A percentile compares a stretch with the other conserved stretches of the same genome.
phyloP scores from a whole-genome alignment of 2,329 filamentous ascomycete genomes.

The Chaetomiaceae sp. region DNA sequence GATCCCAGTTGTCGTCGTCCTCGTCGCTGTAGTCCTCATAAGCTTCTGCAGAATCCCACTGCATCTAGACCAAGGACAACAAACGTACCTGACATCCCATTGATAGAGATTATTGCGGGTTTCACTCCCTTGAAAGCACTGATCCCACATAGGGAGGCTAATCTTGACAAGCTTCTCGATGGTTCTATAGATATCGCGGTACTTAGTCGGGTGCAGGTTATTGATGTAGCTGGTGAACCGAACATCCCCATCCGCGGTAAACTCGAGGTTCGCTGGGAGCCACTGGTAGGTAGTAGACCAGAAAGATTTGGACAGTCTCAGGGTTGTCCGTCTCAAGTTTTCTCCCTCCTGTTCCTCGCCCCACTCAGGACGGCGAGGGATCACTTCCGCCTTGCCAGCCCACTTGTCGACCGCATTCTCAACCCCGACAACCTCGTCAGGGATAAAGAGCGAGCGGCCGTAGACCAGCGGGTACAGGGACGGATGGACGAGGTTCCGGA shows the following conservation, averaged over 20 bases:
- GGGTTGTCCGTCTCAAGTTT: not conserved
- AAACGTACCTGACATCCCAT: not conserved
- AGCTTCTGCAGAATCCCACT: not conserved
- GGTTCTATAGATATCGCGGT: conserved; percentile 31
- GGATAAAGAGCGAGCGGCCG: conserved; percentile 30
- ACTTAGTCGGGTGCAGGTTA: conserved; percentile 37
- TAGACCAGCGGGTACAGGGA: conserved; percentile 54
- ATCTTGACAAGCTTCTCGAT: conserved; percentile 34
- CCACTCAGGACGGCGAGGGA: not conserved
- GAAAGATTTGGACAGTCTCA: not conserved
- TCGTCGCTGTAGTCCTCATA: not conserved
- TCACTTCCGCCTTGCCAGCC: conserved; percentile 25
- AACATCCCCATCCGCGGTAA: conserved; percentile 27
- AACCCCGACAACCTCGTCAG: conserved; percentile 29
- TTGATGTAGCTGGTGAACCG: conserved; percentile 42
- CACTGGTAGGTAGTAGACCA: conserved; percentile 31
- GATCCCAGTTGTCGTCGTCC: conserved; percentile 1
- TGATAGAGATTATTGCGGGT: not conserved
- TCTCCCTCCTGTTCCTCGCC: not conserved
- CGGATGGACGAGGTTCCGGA: conserved; percentile 55
- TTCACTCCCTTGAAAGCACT: not conserved
- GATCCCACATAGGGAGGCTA: conserved; percentile 40
- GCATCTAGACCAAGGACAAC: not conserved
- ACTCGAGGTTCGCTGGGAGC: conserved; percentile 35
- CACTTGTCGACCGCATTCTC: conserved; percentile 25